Conservation (phyloP, 2,329 filamentous ascomycete species). For the Diaporthe citrichinensis region DNA sequence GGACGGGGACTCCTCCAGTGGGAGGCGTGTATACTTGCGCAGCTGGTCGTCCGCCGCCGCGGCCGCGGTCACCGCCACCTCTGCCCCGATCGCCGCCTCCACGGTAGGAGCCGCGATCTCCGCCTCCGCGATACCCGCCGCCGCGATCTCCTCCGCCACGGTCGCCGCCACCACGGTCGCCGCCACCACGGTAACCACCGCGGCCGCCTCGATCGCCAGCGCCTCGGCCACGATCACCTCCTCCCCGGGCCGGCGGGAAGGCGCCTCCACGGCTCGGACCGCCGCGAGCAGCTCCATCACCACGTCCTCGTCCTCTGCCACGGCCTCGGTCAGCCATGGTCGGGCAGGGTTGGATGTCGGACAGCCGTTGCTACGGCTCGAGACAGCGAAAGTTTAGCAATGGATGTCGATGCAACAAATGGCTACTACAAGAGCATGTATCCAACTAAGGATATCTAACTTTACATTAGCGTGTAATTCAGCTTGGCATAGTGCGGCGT, state of each 20-base stretch:
- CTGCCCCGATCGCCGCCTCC: constrained; percentile 22
- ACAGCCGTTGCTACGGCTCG: neutral
- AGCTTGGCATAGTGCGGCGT: neutral
- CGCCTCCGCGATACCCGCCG: constrained; percentile 27
- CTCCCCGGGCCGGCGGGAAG: constrained; percentile 12
- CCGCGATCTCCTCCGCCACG: neutral
- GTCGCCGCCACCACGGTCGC: constrained; percentile 19
- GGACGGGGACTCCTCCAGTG: constrained; percentile 5
- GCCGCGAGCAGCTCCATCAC: neutral
- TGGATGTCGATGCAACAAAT: neutral
- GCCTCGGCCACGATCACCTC: constrained; percentile 22
- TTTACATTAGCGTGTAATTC: neutral
- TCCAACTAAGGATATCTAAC: neutral
- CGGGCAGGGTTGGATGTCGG: neutral
- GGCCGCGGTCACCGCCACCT: constrained; percentile 27
- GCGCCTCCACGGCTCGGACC: constrained; percentile 10
- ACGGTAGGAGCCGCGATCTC: neutral
- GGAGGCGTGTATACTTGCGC: constrained; percentile 28
- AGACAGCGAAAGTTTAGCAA: neutral
- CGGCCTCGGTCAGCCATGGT: constrained; percentile 12
- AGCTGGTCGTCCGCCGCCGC: constrained; percentile 30
- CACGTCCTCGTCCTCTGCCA: constrained; percentile 20
- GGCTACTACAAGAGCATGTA: neutral
- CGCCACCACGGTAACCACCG: constrained; percentile 31
- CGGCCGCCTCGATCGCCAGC: constrained; percentile 12